A percentile compares a stretch with the other conserved stretches of the same genome.
Conservation (phyloP, 805 yeast species). For the Hanseniaspora opuntiae region DNA sequence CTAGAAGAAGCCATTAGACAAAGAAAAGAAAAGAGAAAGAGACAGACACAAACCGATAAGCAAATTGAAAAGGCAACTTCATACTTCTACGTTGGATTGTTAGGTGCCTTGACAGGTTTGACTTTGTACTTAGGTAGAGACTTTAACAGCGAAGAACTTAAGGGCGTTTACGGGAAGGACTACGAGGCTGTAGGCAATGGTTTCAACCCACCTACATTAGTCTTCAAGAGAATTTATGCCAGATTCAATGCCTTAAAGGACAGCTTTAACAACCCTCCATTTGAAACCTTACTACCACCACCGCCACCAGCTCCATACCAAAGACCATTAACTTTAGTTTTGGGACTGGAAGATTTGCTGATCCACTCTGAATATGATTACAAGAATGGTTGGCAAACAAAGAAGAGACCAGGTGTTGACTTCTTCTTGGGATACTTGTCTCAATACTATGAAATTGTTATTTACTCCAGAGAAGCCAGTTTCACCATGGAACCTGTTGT, state of each 20-base stretch:
- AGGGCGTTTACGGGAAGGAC: constrained; percentile 23
- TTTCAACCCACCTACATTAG: constrained; percentile 53
- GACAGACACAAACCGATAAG: constrained; percentile 61
- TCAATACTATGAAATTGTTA: constrained; percentile 88
- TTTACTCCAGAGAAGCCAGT: constrained; percentile 75
- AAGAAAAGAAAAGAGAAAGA: constrained; percentile 33
- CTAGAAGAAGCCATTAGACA: constrained; percentile 13
- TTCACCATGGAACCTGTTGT: constrained; percentile 75
- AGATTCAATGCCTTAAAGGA: constrained; percentile 65
- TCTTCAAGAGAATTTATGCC: constrained; percentile 55
- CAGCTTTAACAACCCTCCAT: constrained; percentile 84
- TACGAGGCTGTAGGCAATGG: constrained; percentile 30
- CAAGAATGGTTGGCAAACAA: constrained; percentile 93
- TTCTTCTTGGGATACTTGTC: constrained; percentile 89
- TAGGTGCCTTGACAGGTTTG: constrained; percentile 36
- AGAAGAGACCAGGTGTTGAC: constrained; percentile 96
- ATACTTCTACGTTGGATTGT: constrained; percentile 47
- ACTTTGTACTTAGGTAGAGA: constrained; percentile 65
- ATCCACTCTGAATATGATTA: constrained; percentile 87
- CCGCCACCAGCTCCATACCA: constrained; percentile 81
- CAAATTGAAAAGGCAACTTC: constrained; percentile 75
- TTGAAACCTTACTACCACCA: constrained; percentile 84
- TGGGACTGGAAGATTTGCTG: constrained; percentile 78
- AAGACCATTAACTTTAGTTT: constrained; percentile 79
- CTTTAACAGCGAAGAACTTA: constrained; percentile 59